phyloP scores from a whole-genome alignment of 805 yeast species.

The Kurtzmaniella fragi region DNA sequence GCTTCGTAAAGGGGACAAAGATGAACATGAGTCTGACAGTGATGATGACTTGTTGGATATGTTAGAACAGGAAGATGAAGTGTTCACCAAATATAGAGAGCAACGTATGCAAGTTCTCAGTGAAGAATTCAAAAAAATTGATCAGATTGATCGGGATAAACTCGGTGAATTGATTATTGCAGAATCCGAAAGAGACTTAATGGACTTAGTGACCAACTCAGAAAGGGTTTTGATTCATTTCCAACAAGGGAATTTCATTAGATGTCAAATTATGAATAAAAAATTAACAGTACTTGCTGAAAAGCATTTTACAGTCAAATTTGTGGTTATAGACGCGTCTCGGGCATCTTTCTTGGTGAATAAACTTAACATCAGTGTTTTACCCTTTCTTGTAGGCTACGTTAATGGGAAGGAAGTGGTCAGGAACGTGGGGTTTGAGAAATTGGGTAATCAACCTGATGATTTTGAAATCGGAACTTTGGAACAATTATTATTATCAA shows the following conservation, averaged over 20 bases:
- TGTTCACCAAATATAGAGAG: slow-evolving; percentile 53
- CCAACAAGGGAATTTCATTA: slow-evolving; percentile 52
- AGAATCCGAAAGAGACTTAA: slow-evolving; percentile 50
- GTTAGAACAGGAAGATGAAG: slow-evolving; percentile 46
- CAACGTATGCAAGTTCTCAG: slow-evolving; percentile 55
- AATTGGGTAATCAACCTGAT: slow-evolving; percentile 43
- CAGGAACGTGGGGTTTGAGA: slow-evolving; percentile 66
- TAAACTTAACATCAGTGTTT: slow-evolving; percentile 56
- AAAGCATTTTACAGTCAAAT: slow-evolving; percentile 51
- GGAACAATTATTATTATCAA: slow-evolving; percentile 30
- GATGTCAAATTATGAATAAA: slow-evolving; percentile 57
- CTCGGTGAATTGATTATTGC: slow-evolving; percentile 39
- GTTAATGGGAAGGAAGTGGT: slow-evolving; percentile 53
- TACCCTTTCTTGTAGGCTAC: slow-evolving; percentile 68
- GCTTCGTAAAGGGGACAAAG: slow-evolving; percentile 15
- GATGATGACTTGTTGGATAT: slow-evolving; percentile 44
- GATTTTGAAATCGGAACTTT: slow-evolving; percentile 44
- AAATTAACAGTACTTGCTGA: slow-evolving; percentile 43
- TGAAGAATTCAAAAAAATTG: slow-evolving; percentile 33
- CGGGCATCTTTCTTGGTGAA: slow-evolving; percentile 69
- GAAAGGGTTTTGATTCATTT: slow-evolving; percentile 55
- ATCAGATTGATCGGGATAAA: slow-evolving; percentile 17
- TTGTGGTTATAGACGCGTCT: slow-evolving; percentile 53
- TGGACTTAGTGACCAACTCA: slow-evolving; percentile 43
- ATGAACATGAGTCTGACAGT: slow-evolving; percentile 24